phyloP scores from a whole-genome alignment of 2,329 filamentous ascomycete species.

The Fusarium setosum region DNA sequence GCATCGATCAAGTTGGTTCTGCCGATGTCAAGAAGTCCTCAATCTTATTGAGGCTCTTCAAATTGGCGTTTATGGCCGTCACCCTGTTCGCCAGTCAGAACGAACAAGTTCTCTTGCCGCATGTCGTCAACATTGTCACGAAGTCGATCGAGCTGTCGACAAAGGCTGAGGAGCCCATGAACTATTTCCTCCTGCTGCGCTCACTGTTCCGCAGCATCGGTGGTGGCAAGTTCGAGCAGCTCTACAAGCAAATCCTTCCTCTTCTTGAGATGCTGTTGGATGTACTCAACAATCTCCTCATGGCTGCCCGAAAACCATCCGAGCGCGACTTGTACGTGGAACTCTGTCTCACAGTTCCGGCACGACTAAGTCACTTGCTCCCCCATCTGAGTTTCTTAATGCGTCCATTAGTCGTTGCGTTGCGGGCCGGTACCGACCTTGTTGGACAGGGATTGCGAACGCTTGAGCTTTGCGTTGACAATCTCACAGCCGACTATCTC shows the following conservation, averaged over 20 bases:
- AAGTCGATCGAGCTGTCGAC: constrained; percentile 97
- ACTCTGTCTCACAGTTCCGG: constrained; percentile 94
- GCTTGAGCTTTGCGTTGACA: constrained; percentile 96
- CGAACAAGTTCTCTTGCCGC: constrained; percentile 92
- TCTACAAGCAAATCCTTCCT: constrained; percentile 98
- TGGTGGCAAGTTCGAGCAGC: constrained; percentile 94
- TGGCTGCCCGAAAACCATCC: constrained; percentile 88
- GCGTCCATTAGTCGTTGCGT: constrained; percentile 94
- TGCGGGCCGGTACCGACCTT: constrained; percentile 90
- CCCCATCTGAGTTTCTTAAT: constrained; percentile 97
- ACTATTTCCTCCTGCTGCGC: constrained; percentile 94
- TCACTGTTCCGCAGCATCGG: constrained; percentile 97
- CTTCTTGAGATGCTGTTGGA: constrained; percentile 97
- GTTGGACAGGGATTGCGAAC: constrained; percentile 95
- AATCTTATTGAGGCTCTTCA: constrained; percentile 93
- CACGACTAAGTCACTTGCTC: constrained; percentile 90
- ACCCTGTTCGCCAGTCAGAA: constrained; percentile 95
- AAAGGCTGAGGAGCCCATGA: constrained; percentile 96
- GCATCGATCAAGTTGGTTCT: constrained; percentile 93
- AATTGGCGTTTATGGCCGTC: constrained; percentile 98
- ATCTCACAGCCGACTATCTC: constrained; percentile 95
- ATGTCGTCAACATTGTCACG: constrained; percentile 97
- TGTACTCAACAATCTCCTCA: constrained; percentile 92
- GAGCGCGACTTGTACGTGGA: constrained; percentile 98
- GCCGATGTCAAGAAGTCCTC: constrained; percentile 92